Percentiles rank a stretch among this genome's conserved stretches.
Evolutionary conservation across 164 flowering plant genomes (phyloP).

Genomic region (Piper betle): DNA sequence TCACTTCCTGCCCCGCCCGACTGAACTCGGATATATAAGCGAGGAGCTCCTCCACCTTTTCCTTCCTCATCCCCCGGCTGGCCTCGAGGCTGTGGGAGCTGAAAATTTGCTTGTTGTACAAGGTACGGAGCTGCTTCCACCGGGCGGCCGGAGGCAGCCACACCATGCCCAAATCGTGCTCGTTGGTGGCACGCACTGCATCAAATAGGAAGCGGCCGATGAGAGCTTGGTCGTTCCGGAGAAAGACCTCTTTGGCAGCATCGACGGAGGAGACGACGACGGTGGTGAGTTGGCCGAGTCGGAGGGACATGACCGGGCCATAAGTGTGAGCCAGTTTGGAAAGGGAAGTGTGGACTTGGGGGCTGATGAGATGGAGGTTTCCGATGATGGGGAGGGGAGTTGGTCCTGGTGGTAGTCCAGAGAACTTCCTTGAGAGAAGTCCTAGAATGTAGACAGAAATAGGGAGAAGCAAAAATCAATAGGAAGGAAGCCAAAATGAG

Average conservation of each 20-base stretch:
- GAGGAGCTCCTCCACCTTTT: constrained; percentile 1
- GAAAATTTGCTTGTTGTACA: background rate
- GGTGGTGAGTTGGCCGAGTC: constrained; percentile 2
- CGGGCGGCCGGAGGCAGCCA: background rate
- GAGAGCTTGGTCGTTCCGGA: background rate
- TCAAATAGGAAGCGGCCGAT: background rate
- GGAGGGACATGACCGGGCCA: constrained; percentile 3
- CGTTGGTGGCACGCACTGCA: background rate
- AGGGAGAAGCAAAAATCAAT: no score
- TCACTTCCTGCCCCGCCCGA: background rate
- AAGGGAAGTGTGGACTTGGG: constrained; percentile 1
- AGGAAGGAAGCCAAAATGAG: no score
- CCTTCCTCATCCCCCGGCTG: background rate
- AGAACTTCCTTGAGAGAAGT: background rate
- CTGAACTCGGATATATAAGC: background rate
- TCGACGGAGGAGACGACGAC: constrained; percentile 4
- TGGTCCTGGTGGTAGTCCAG: constrained; percentile 4
- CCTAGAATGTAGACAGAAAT: background rate
- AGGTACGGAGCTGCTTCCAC: background rate
- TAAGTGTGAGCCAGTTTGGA: background rate
- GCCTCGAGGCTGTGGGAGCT: background rate
- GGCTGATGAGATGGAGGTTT: background rate
- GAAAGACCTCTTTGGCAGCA: constrained; percentile 3
- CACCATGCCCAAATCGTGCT: background rate
- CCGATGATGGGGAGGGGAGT: constrained; percentile 1